phyloP scores from a whole-genome alignment of 257 asterid genomes.

The Verbena officinalis region DNA sequence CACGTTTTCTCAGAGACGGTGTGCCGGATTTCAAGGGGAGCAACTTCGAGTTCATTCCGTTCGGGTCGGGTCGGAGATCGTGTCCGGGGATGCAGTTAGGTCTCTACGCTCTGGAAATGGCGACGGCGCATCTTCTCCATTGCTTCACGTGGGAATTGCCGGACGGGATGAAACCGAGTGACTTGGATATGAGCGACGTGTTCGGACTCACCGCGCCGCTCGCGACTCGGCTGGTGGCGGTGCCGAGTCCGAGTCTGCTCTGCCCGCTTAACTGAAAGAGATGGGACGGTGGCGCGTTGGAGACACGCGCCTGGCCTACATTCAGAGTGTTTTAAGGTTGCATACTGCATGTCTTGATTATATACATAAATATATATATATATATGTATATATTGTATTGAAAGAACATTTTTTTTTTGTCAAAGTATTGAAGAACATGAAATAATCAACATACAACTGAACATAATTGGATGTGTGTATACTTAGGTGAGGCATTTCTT shows the following conservation, averaged over 20 bases:
- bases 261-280: constrained; percentile 38
- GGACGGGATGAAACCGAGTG: constrained; percentile 43
- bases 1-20: constrained; percentile 39
- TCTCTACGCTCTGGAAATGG: constrained; percentile 41
- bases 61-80: constrained; percentile 58
- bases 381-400: not conserved
- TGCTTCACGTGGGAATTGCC: constrained; percentile 51
- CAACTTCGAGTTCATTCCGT: constrained; percentile 52
- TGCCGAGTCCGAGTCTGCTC: constrained; percentile 45
- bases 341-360: not conserved
- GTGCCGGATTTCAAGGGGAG: constrained; percentile 44
- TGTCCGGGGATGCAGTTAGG: constrained; percentile 63
- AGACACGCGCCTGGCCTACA: not conserved
- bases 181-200: constrained; percentile 46
- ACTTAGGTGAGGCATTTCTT: not conserved
- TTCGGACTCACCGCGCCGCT: constrained; percentile 51
- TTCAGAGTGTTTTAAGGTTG: not conserved
- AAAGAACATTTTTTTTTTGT: no score
- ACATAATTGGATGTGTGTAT: not conserved
- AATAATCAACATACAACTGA: not conserved
- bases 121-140: constrained; percentile 52
- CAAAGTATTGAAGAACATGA: not conserved
- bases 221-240: constrained; percentile 39
- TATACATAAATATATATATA: not conserved
- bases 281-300: not conserved